Conservation (phyloP, 2,329 filamentous ascomycete species). For the Verticillium longisporum region DNA sequence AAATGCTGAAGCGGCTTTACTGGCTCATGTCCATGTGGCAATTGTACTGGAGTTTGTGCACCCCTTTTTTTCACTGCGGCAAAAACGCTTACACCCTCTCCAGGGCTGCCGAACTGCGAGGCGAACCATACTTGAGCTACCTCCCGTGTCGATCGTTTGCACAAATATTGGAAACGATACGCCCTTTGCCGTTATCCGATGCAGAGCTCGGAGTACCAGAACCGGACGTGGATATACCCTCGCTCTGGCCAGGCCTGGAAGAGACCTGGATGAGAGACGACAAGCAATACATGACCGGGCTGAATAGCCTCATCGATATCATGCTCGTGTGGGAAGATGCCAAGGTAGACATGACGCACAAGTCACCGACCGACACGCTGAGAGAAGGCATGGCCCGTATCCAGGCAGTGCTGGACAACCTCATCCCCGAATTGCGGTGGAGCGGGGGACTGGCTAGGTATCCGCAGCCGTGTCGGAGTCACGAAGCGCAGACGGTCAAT, state of each 20-base stretch:
- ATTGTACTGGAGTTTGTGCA: slow-evolving; percentile 2
- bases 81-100: neutral
- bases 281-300: slow-evolving; percentile 22
- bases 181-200: slow-evolving; percentile 19
- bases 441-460: slow-evolving; percentile 23
- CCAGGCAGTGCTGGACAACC: slow-evolving; percentile 20
- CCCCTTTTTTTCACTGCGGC: slow-evolving; percentile 12
- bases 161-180: slow-evolving; percentile 15
- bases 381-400: slow-evolving; percentile 12
- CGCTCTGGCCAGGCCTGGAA: slow-evolving; percentile 5
- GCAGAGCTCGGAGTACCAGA: slow-evolving; percentile 17
- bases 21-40: slow-evolving; percentile 23
- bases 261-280: slow-evolving; percentile 23
- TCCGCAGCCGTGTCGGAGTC: slow-evolving; percentile 20
- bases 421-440: slow-evolving; percentile 27
- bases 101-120: slow-evolving; percentile 19
- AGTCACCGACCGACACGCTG: slow-evolving; percentile 7
- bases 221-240: slow-evolving; percentile 1
- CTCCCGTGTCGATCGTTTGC: slow-evolving; percentile 11
- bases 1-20: slow-evolving; percentile 24
- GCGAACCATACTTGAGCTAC: slow-evolving; percentile 17
- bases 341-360: slow-evolving; percentile 15
- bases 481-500: slow-evolving; percentile 28
- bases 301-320: slow-evolving; percentile 24
- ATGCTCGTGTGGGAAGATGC: slow-evolving; percentile 21